phyloP scores from a whole-genome alignment of 495 filamentous ascomycete species.

The Penicillium turbatum region DNA sequence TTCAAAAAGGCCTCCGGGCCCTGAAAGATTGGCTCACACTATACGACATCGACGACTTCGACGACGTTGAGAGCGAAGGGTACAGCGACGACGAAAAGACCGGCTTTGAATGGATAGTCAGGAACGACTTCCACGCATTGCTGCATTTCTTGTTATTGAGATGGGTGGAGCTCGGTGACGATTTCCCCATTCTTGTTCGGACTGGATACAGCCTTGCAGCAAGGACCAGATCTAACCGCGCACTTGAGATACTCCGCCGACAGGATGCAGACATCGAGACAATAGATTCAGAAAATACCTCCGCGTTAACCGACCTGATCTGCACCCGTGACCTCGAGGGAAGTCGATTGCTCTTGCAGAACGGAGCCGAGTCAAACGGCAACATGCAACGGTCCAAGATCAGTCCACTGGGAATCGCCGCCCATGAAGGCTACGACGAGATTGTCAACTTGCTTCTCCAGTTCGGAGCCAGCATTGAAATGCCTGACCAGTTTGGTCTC shows the following conservation, averaged over 20 bases:
- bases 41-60: background rate
- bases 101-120: conserved; percentile 12
- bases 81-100: background rate
- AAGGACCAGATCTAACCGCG: background rate
- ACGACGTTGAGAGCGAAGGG: background rate
- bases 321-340: background rate
- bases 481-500: background rate
- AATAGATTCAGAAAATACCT: background rate
- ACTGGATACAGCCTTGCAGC: conserved; percentile 14
- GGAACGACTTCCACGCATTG: conserved; percentile 9
- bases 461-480: conserved; percentile 17
- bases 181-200: background rate
- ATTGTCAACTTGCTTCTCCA: conserved; percentile 15
- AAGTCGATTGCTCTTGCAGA: background rate
- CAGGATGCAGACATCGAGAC: background rate
- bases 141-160: conserved; percentile 7
- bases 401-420: conserved; percentile 12
- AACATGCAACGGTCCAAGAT: background rate
- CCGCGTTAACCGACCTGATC: background rate
- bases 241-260: background rate
- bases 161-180: conserved; percentile 15
- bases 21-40: conserved; percentile 7
- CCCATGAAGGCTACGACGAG: conserved; percentile 7
- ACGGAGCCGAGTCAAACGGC: conserved; percentile 20
- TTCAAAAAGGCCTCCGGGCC: background rate